Evolutionary conservation across 352 stramenopile genomes (phyloP).

Genomic region (Thalassiosira hispida): DNA sequence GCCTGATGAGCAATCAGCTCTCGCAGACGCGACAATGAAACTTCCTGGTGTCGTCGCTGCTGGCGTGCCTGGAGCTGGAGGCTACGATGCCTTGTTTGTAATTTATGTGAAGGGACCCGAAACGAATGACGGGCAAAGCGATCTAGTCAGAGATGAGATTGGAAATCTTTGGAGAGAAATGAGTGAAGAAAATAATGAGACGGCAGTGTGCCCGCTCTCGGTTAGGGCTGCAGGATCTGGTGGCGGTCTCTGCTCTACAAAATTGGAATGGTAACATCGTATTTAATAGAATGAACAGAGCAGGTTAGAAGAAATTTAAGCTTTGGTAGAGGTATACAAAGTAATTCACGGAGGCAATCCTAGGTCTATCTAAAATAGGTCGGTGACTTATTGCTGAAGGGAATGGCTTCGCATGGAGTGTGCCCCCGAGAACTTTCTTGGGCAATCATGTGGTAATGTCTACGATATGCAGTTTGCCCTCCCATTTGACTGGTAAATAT

Average conservation of each 20-base stretch:
- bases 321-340: too few species aligned
- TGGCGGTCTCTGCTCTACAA: slow-evolving; percentile 19
- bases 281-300: background rate
- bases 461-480: too few species aligned
- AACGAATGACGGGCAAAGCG: slow-evolving; percentile 40
- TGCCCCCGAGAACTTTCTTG: too few species aligned
- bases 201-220: slow-evolving; percentile 66
- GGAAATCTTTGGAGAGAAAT: slow-evolving; percentile 64
- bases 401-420: too few species aligned
- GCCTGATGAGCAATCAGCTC: slow-evolving; percentile 89
- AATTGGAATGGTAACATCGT: slow-evolving; percentile 21
- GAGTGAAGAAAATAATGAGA: slow-evolving; percentile 39
- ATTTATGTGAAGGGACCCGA: slow-evolving; percentile 69
- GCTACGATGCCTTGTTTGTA: slow-evolving; percentile 95
- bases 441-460: too few species aligned
- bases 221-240: slow-evolving; percentile 48
- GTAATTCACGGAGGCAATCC: too few species aligned
- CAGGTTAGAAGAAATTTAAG: slow-evolving; percentile 1
- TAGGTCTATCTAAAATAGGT: too few species aligned
- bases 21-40: slow-evolving; percentile 92
- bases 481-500: too few species aligned
- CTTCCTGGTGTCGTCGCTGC: slow-evolving; percentile 93
- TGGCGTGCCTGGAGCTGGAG: slow-evolving; percentile 94
- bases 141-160: slow-evolving; percentile 63
- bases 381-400: too few species aligned